These are phyloP conservation scores for Linnemannia zychae DNA, from an alignment of 192 early-diverging fungal species.

Conservation along the genomic window DNA sequence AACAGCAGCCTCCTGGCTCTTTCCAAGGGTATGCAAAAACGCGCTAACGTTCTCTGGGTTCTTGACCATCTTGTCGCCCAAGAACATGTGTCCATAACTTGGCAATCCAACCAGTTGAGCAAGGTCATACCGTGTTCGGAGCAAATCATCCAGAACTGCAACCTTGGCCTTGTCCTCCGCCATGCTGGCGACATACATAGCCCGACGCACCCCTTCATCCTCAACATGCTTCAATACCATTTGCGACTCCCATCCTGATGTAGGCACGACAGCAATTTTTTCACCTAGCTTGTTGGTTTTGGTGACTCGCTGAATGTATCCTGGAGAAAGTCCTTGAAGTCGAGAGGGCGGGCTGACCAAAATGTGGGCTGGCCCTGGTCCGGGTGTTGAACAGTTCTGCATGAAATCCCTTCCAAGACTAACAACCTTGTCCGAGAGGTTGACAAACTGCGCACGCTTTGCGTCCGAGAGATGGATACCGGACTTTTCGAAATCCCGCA, in stretches of 20 bases:
- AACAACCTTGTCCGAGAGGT: constrained; percentile 87
- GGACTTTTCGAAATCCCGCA: constrained; percentile 94
- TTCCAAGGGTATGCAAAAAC: constrained; percentile 81
- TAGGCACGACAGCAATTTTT: constrained; percentile 68
- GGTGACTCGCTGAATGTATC: constrained; percentile 46
- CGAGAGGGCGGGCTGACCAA: constrained; percentile 52
- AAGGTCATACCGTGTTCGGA: constrained; percentile 80
- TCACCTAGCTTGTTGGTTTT: constrained; percentile 43
- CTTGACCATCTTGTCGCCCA: constrained; percentile 95
- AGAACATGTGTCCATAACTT: constrained; percentile 88
- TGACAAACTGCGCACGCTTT: constrained; percentile 81
- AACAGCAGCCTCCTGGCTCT: constrained; percentile 72
- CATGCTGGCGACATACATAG: constrained; percentile 84
- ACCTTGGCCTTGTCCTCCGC: constrained; percentile 75
- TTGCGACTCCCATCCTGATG: constrained; percentile 68
- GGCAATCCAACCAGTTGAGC: constrained; percentile 81
- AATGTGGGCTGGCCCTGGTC: constrained; percentile 51
- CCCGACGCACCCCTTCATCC: constrained; percentile 73
- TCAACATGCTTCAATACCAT: constrained; percentile 75
- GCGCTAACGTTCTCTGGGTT: constrained; percentile 85
- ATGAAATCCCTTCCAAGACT: constrained; percentile 82
- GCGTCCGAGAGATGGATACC: constrained; percentile 87
- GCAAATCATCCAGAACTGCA: constrained; percentile 76
- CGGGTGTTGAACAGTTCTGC: constrained; percentile 54
- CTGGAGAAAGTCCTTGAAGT: constrained; percentile 56